These are phyloP conservation scores for Rhizophora mangle DNA, from an alignment of 345 rosid genomes.

Conservation along the genomic window DNA sequence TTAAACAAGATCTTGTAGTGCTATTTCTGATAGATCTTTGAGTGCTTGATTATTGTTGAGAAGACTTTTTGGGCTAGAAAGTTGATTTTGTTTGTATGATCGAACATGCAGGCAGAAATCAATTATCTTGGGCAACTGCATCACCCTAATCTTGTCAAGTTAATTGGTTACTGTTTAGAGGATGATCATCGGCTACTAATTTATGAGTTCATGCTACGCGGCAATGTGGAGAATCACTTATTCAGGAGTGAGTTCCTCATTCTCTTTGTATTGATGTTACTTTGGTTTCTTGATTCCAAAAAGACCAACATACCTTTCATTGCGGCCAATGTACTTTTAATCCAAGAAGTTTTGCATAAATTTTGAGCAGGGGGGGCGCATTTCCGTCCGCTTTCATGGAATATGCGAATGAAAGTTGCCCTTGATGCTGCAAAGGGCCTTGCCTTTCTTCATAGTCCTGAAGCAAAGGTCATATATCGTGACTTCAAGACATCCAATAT, in stretches of 20 bases:
- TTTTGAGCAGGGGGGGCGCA: slow-evolving; percentile 23
- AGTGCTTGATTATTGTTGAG: neutral
- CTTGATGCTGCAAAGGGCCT: slow-evolving; percentile 54
- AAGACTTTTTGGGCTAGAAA: neutral
- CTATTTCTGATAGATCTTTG: neutral
- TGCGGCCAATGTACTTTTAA: neutral
- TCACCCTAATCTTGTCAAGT: slow-evolving; percentile 34
- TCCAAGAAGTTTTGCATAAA: neutral
- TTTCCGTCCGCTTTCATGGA: slow-evolving; percentile 25
- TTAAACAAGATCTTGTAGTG: too few relatives aligned
- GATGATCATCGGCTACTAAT: slow-evolving; percentile 32
- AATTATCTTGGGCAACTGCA: slow-evolving; percentile 35
- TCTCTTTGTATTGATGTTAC: neutral
- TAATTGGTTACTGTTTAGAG: slow-evolving; percentile 34
- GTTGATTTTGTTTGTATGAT: slow-evolving; percentile 13
- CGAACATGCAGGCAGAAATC: slow-evolving; percentile 30
- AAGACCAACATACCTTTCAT: neutral
- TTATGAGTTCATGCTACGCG: slow-evolving; percentile 34
- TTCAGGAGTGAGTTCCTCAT: slow-evolving; percentile 28
- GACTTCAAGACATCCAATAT: slow-evolving; percentile 97
- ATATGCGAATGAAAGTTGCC: slow-evolving; percentile 15
- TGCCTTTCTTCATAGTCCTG: slow-evolving; percentile 92
- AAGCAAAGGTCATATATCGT: slow-evolving; percentile 81
- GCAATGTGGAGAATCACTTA: slow-evolving; percentile 36
- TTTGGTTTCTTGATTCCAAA: neutral